These are phyloP conservation scores for Metarhizium sp. DNA, from an alignment of 2,329 filamentous ascomycete species.

Conservation along the genomic window DNA sequence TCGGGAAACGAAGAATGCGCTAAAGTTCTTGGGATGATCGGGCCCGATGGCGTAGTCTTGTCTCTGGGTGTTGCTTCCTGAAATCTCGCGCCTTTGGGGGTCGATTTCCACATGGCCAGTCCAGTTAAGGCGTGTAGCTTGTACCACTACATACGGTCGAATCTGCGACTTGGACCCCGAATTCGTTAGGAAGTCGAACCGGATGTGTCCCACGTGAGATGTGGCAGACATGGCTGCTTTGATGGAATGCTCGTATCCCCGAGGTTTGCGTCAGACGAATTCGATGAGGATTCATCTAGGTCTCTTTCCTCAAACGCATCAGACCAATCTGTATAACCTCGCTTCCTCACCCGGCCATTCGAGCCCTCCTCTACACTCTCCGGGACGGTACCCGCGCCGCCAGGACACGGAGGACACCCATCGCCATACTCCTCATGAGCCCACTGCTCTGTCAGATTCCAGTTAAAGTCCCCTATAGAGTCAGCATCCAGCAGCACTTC, in stretches of 20 bases:
- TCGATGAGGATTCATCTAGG: neutral
- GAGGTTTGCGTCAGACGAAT: neutral
- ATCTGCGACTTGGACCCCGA: slow-evolving; percentile 1
- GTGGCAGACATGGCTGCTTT: slow-evolving; percentile 29
- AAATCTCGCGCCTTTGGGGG: slow-evolving; percentile 24
- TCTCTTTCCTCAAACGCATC: slow-evolving; percentile 14
- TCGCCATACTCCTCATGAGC: slow-evolving; percentile 24
- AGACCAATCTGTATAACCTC: neutral
- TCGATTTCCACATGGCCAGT: slow-evolving; percentile 32
- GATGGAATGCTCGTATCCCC: slow-evolving; percentile 13
- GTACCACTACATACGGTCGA: slow-evolving; percentile 30
- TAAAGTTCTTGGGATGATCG: slow-evolving; percentile 28
- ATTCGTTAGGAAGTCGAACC: slow-evolving; percentile 25
- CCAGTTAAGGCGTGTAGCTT: slow-evolving; percentile 35
- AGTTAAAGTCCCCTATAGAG: slow-evolving; percentile 19
- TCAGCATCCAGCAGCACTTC: slow-evolving; percentile 31
- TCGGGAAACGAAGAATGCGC: slow-evolving; percentile 35
- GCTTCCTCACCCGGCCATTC: slow-evolving; percentile 24
- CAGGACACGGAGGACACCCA: slow-evolving; percentile 28
- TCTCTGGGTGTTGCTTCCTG: slow-evolving; percentile 33
- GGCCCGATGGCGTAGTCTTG: slow-evolving; percentile 37
- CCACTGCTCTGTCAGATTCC: slow-evolving; percentile 24
- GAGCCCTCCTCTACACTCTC: slow-evolving; percentile 23
- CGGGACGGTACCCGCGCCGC: slow-evolving; percentile 9
- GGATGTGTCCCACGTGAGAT: slow-evolving; percentile 31